Evolutionary conservation across 2,329 filamentous ascomycete genomes (phyloP).

Genomic region (Xylariaceae sp.): DNA sequence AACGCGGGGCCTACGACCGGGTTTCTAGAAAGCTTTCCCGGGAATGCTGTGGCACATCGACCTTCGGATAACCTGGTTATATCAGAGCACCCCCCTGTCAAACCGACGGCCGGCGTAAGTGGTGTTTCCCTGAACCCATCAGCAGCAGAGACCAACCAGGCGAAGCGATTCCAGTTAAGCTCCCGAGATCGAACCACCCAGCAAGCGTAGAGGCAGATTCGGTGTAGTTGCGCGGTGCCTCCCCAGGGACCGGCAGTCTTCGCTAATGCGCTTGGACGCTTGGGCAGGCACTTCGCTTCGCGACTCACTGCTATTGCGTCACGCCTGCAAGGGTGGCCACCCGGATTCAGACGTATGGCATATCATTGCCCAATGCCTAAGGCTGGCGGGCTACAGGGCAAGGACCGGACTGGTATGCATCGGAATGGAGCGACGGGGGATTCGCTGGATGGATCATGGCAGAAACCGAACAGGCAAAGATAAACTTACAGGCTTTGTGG

Average conservation of each 20-base stretch:
- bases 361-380: constrained; percentile 4
- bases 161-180: constrained; percentile 13
- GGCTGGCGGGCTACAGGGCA: constrained; percentile 9
- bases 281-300: constrained; percentile 4
- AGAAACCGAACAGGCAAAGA: constrained; percentile 7
- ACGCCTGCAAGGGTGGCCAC: constrained; percentile 17
- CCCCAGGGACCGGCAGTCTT: constrained; percentile 5
- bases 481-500: constrained; percentile 7
- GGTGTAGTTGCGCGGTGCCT: constrained; percentile 7
- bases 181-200: constrained; percentile 20
- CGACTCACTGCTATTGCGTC: constrained; percentile 23
- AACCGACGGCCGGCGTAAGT: constrained; percentile 8
- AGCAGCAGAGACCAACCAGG: constrained; percentile 2
- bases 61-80: constrained; percentile 22
- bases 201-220: constrained; percentile 2
- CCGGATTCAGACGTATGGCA: constrained; percentile 13
- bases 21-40: constrained; percentile 29
- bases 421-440: constrained; percentile 19
- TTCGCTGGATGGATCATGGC: constrained; percentile 3
- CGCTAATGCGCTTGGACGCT: constrained; percentile 16
- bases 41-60: constrained; percentile 28
- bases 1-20: constrained; percentile 18
- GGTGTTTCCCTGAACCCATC: background rate
- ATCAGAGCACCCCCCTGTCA: constrained; percentile 22
- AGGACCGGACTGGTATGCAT: constrained; percentile 15